A percentile compares a stretch with the other conserved stretches of the same genome.
Conservation (phyloP, 768 basidiomycete genomes). For the Mycena floridula region DNA sequence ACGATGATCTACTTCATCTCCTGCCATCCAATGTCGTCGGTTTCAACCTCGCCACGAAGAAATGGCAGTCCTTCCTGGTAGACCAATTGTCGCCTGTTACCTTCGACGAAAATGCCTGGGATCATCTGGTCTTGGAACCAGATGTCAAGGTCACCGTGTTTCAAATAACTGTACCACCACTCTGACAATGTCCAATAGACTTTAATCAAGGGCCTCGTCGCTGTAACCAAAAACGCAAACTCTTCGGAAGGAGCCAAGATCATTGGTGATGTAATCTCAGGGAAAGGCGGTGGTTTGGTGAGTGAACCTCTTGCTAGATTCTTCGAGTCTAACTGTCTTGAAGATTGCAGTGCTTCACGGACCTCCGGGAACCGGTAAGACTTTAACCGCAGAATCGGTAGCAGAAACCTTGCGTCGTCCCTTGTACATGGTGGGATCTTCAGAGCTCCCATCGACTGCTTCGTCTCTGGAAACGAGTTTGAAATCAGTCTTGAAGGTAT, state of each 20-base stretch:
- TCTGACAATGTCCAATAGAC: constrained; percentile 13
- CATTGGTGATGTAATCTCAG: constrained; percentile 24
- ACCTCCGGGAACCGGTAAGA: constrained; percentile 17
- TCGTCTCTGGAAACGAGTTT: constrained; percentile 14
- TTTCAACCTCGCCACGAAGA: constrained; percentile 30
- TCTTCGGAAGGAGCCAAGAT: constrained; percentile 11
- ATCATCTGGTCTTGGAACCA: constrained; percentile 22
- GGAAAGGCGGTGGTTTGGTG: constrained; percentile 30
- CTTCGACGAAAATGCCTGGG: constrained; percentile 27
- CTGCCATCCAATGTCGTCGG: constrained; percentile 29
- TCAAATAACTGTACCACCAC: constrained; percentile 3
- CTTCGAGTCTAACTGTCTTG: not conserved
- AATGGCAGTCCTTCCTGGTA: constrained; percentile 25
- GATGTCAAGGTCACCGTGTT: constrained; percentile 16
- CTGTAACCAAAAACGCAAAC: constrained; percentile 17
- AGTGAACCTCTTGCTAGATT: constrained; percentile 2
- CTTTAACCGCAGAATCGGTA: constrained; percentile 18
- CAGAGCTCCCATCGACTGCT: constrained; percentile 18
- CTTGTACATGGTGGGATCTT: constrained; percentile 16
- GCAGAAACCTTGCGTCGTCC: constrained; percentile 19
- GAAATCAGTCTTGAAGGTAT: constrained; percentile 12
- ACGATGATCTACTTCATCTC: constrained; percentile 28
- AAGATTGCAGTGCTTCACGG: constrained; percentile 20
- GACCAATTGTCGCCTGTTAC: constrained; percentile 22
- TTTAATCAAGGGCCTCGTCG: constrained; percentile 18